Conservation (phyloP, 306 rosid species). For the Cucumis melo region DNA sequence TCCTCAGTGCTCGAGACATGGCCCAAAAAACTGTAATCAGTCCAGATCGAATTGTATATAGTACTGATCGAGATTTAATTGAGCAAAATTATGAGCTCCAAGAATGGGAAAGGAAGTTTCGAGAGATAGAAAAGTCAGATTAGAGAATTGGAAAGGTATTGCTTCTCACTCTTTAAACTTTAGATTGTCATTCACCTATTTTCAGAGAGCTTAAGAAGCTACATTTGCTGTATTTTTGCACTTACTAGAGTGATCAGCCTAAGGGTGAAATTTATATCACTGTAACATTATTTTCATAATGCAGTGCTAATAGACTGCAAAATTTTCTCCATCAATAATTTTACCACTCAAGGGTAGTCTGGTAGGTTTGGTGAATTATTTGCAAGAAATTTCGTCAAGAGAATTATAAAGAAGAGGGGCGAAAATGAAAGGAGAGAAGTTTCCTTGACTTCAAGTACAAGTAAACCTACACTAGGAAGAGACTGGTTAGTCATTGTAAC, state of each 20-base stretch:
- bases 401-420: neutral
- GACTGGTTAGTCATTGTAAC: neutral
- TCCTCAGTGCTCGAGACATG: constrained; percentile 86
- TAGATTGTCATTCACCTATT: neutral
- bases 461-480: neutral
- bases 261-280: neutral
- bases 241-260: neutral
- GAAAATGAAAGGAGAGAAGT: neutral
- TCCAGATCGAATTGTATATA: constrained; percentile 83
- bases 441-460: neutral
- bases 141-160: constrained; percentile 14
- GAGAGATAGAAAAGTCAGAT: constrained; percentile 67
- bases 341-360: neutral
- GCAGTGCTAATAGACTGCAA: neutral
- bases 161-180: neutral
- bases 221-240: neutral
- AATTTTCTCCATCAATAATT: neutral
- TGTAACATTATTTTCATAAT: neutral
- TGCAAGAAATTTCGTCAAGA: neutral
- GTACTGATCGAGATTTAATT: constrained; percentile 76
- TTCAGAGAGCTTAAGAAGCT: neutral
- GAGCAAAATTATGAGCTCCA: constrained; percentile 74
- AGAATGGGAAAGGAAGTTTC: constrained; percentile 82
- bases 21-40: constrained; percentile 78
- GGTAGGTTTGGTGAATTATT: neutral